Evolutionary conservation across 352 stramenopile genomes (phyloP).

Genomic region (Phytophthora citrophthora): DNA sequence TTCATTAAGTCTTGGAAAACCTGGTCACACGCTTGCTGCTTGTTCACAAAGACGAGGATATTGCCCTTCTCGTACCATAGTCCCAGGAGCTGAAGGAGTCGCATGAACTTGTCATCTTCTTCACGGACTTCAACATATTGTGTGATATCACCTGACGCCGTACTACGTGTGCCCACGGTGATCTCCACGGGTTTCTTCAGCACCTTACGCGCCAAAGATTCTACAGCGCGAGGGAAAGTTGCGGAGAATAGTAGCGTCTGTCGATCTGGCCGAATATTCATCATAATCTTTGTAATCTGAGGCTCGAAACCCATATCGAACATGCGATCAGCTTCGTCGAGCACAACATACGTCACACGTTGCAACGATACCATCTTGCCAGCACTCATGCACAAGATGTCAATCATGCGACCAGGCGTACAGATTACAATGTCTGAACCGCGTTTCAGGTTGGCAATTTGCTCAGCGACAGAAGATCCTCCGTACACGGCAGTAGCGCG

Average conservation of each 20-base stretch:
- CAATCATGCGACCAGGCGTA: slow-evolving; percentile 99
- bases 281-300: slow-evolving; percentile 97
- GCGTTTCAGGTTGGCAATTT: slow-evolving; percentile 99
- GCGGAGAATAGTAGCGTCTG: slow-evolving; percentile 98
- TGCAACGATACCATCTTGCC: slow-evolving; percentile 96
- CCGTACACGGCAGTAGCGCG: slow-evolving; percentile 97
- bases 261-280: slow-evolving; percentile 91
- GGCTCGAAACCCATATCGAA: slow-evolving; percentile 99
- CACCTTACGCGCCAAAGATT: slow-evolving; percentile 89
- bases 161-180: slow-evolving; percentile 94
- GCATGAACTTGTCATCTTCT: slow-evolving; percentile 99
- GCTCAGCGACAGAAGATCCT: slow-evolving; percentile 94
- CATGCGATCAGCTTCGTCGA: slow-evolving; percentile 99
- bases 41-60: slow-evolving; percentile 99
- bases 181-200: slow-evolving; percentile 97
- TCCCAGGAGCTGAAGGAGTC: slow-evolving; percentile 96
- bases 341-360: slow-evolving; percentile 97
- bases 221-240: slow-evolving; percentile 96
- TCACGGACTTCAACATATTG: slow-evolving; percentile 99
- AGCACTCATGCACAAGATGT: slow-evolving; percentile 99
- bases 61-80: slow-evolving; percentile 98
- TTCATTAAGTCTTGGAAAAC: slow-evolving; percentile 98
- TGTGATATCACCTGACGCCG: slow-evolving; percentile 96
- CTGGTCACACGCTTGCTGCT: slow-evolving; percentile 96
- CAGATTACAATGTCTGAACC: slow-evolving; percentile 98